Evolutionary conservation across 192 early-diverging fungal genomes (phyloP), one percentile per base, ranked within the genome.

Genomic region (Haplosporangium gracile): DNA sequence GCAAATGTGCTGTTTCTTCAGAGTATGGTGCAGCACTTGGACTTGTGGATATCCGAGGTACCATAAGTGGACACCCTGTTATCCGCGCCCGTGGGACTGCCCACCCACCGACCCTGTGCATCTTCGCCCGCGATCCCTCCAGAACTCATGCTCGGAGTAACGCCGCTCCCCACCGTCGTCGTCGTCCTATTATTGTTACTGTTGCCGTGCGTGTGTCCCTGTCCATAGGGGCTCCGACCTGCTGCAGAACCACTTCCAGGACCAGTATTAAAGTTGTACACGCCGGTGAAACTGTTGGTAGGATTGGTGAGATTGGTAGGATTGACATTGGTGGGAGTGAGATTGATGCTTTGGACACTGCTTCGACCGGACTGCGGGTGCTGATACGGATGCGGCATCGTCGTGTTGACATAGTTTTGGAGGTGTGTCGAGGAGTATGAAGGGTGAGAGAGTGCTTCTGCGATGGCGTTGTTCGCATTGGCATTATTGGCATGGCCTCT

Each of bases 361-460:
- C 49, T 51, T 22, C 49, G 49, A 20, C 49, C 49, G 4, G 49
- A 51, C 39, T 22, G 70, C 6, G 24, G 39, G 20, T 72, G 70
- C 16, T 6, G 39, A 9, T 72, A 39, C 40, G 24, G 70, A 4
- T 72, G 40, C 11, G 11, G 15, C 70, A 42, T 40, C 39, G 70
- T 38, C 36, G 63, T 76, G 38, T 84, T 68, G 40, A 84, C 42
- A 42, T 78, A 83, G n/a, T 75, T 29, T 29, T 83, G 82, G 22
- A 83, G 55, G n/a, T 84, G 76, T 11, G 82, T 53, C 0, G 82
- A 83, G 2, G 82, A 83, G 42, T 79, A 83, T 5, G 83, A 85
- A 5, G 83, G 83, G 10, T 57, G 83, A 26, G n/a, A 24, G 3
- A 60, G 13, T 51, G 2, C 43, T 10, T 45, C 43, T 45, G 43